A percentile compares a stretch with the other conserved stretches of the same genome.
These are phyloP conservation scores for Pezicula radicicola DNA, from an alignment of 2,329 filamentous ascomycete genomes.

Conservation along the genomic window DNA sequence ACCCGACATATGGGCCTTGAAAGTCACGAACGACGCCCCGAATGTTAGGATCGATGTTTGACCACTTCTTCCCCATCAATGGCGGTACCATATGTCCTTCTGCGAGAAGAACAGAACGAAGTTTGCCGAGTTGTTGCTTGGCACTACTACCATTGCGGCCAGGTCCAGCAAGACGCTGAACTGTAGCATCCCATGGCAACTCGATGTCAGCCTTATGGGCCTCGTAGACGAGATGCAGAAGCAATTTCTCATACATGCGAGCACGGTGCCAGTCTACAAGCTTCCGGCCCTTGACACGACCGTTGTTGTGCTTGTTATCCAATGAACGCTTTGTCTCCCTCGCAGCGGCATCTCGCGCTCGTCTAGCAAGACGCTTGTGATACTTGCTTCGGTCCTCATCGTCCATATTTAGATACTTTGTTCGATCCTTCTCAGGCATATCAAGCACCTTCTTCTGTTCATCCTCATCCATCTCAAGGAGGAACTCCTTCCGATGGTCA, in stretches of 20 bases:
- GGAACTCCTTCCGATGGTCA: too few species aligned
- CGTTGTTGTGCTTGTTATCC: slow-evolving; percentile 17
- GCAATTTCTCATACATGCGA: slow-evolving; percentile 43
- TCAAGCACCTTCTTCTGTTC: slow-evolving; percentile 1
- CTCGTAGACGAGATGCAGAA: slow-evolving; percentile 40
- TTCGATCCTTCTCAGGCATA: too few species aligned
- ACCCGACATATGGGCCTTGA: neutral
- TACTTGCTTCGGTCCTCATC: neutral
- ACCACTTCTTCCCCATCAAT: slow-evolving; percentile 13
- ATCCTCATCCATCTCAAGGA: neutral
- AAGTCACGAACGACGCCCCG: slow-evolving; percentile 22
- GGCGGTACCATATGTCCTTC: slow-evolving; percentile 29
- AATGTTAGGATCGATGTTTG: slow-evolving; percentile 6
- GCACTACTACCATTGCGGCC: slow-evolving; percentile 19
- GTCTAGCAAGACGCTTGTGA: too few species aligned
- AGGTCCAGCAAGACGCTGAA: slow-evolving; percentile 20
- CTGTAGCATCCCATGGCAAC: slow-evolving; percentile 23
- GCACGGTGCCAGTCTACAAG: slow-evolving; percentile 41
- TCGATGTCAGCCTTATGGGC: slow-evolving; percentile 12
- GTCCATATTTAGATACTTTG: neutral
- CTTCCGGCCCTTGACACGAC: slow-evolving; percentile 32
- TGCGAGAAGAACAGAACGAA: slow-evolving; percentile 16
- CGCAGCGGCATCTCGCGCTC: too few species aligned
- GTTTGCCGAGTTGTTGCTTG: slow-evolving; percentile 20
- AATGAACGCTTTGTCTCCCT: too few species aligned